Evolutionary conservation across 2,329 filamentous ascomycete species (phyloP), one percentile per base, ranked within the genome.

Genomic region (Talaromyces sp.): DNA sequence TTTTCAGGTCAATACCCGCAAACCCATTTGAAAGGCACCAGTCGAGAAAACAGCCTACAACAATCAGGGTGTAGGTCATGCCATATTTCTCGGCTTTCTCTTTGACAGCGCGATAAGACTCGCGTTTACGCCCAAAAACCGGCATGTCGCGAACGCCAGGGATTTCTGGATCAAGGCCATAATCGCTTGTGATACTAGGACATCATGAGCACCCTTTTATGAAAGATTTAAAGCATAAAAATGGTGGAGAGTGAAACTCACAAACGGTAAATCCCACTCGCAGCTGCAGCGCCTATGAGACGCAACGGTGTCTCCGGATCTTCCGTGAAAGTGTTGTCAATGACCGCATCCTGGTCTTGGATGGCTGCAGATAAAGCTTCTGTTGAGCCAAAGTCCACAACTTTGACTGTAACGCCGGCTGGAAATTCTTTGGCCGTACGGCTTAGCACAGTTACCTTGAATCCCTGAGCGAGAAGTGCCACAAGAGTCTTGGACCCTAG

Each of bases 81-180:
- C 56, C 64, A 8, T 63, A 63, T 7, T 63, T 43, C 34, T 63
- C 66, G 6, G 66, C 67, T 34, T 69, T 63, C 36, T 59, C 65
- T 49, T 70, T 69, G 10, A 69, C 67, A 15, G 67, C 65, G 10
- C 65, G 63, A 34, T 70, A 70, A n/a, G 67, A 63, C 8, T 49
- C 66, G 25, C 66, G 62, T 58, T 70, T 70, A 15, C 67, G 67
- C 38, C 43, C 60, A 15, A 70, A 70, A 7, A 70, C 68, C 10
- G 69, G 69, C 58, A 70, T 63, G 6, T 68, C 63, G 17, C 67
- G 65, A 27, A 70, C 43, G 4, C 65, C 67, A n/a, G 68, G 68
- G 6, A 69, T 36, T 22, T 68, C 68, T 49, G 68, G 68, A 38
- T 70, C 68, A 43, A 70, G 65, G 15, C 68, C 68, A 60, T 67